Evolutionary conservation across 257 asterid species (phyloP), one percentile per base, ranked within the genome.

Genomic region (Salvia splendens): DNA sequence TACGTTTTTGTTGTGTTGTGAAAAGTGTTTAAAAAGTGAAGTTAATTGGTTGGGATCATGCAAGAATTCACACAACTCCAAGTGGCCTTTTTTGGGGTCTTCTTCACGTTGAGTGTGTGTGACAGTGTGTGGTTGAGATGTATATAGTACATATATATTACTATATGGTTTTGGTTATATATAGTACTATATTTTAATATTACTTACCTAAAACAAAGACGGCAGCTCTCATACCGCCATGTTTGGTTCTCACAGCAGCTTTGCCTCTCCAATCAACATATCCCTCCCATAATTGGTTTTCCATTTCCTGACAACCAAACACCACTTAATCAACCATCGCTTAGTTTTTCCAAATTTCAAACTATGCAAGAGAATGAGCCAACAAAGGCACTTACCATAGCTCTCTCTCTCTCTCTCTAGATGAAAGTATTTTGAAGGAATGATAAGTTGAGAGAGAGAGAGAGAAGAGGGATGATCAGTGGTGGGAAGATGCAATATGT

Each of bases 181-280:
- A 24, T n/a, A n/a, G n/a, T n/a, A n/a, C n/a, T n/a, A n/a, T 40
- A 7, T 40, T 12, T 40, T 40, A 33, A 40, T 40, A 40, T 40
- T 40, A 40, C 60, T 9, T 66, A 89, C 98, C 96, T 73, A 92
- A 69, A 78, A 92, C 98, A 61, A 92, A 92, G 52, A 92, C 81
- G 50, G 96, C 91, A 55, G 96, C 96, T 14, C 76, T 28, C 91
- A 87, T 82, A 81, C 97, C 98, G 12, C 97, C 98, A 70, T 89
- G 98, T 12, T 74, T 74, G 83, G 55, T 75, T 79, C 79, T 75
- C 11, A 78, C 15, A 7, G 97, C 91, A 7, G 93, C 82, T 67
- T 24, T 86, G 32, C 90, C 88, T 66, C 82, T 86, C 93, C 96
- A 92, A 68, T 86, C 83, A 1, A 83, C 97, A 77, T 89, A 89